Evolutionary conservation across 2,329 filamentous ascomycete species (phyloP).

Genomic region (Penicillium sp.): DNA sequence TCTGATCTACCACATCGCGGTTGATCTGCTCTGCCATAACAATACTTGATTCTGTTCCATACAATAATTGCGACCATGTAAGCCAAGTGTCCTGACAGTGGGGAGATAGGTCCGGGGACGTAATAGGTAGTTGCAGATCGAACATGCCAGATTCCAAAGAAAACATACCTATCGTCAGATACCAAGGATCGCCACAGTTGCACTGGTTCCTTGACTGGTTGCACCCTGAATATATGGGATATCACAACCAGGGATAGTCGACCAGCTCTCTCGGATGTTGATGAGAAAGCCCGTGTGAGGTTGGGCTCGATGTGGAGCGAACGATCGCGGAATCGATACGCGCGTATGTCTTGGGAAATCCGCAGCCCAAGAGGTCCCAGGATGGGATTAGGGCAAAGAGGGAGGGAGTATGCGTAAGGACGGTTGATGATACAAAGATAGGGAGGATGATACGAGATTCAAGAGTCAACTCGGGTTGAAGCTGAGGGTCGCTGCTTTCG

Average conservation of each 20-base stretch:
- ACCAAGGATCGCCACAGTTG: conserved; percentile 44
- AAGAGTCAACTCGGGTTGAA: conserved; percentile 38
- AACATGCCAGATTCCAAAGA: conserved; percentile 21
- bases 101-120: conserved; percentile 17
- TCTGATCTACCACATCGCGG: conserved; percentile 71
- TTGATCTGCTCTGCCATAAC: conserved; percentile 70
- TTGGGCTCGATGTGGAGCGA: conserved; percentile 13
- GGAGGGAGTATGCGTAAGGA: conserved; percentile 21
- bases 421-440: conserved; percentile 33
- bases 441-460: conserved; percentile 29
- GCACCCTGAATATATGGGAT: conserved; percentile 33
- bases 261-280: conserved; percentile 24
- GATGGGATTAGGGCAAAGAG: conserved; percentile 23
- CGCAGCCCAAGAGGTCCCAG: conserved; percentile 28
- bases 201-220: conserved; percentile 36
- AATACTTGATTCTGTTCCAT: conserved; percentile 52
- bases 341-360: conserved; percentile 18
- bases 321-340: conserved; percentile 24
- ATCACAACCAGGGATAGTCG: conserved; percentile 31
- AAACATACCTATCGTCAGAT: conserved; percentile 44
- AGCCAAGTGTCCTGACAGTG: conserved; percentile 28
- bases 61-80: conserved; percentile 32
- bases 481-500: conserved; percentile 42
- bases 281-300: conserved; percentile 21
- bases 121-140: conserved; percentile 15